Base-by-base conservation (phyloP, 1,284 basidiomycete species). In the Ceratobasidium sp. region DNA sequence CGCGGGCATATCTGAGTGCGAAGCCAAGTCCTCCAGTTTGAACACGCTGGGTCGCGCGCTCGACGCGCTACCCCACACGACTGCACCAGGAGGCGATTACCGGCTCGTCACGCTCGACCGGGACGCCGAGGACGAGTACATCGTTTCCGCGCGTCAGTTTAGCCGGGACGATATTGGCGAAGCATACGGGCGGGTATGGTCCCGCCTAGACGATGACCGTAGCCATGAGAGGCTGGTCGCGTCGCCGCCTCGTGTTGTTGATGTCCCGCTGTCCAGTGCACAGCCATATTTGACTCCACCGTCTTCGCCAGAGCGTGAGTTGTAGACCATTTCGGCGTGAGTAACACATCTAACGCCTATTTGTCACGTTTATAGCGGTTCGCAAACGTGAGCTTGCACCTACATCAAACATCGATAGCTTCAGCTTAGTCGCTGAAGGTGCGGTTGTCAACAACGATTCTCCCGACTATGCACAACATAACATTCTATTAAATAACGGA, bases 251-350 rank as follows among this genome's bases (percentile, higher is more conserved):
- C 11, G 19, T 8, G 17, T 24, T 44, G 17, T 22, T 14, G 33
- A 41, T 33, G 48, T 24, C 4, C 48, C 27, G 14, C 15, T 3
- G 22, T 33, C 48, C 6, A 29, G 11, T 67, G 36, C 24, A 24
- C 31, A 33, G 6, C 22, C 65, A 4, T 67, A 67, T 45, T 50
- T 67, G 51, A 67, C 65, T 54, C 65, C 65, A n/a, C 65, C 65
- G 5, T 67, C 65, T 44, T 67, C 65, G 4, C 65, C 65, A 56
- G 65, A 67, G 33, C 29, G 65, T 67, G 27, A 54, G 65, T 67
- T 67, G 22, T 33, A 7, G 17, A 6, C 33, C 27, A 33, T 41
- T 19, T 36, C 31, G 7, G 33, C 31, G 4, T 8, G 14, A 41
- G 2, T 50, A 24, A 27, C 29, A 53, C n/a, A n/a, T n/a, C n/a